phyloP scores from a whole-genome alignment of 345 rosid genomes.

The Lumnitzera littorea region DNA sequence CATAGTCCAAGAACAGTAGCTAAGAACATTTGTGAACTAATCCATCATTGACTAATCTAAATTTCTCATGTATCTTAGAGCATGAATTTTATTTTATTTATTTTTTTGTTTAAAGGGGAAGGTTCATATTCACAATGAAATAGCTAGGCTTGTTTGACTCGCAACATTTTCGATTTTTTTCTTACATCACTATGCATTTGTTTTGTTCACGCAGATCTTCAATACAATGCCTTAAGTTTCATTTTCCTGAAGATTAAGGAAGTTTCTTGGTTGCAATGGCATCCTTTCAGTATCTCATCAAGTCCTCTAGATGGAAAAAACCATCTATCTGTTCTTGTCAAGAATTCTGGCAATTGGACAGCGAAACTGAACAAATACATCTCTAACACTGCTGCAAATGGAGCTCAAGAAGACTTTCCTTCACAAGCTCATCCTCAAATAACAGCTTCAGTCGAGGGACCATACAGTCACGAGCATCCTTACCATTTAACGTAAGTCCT shows the following conservation, averaged over 20 bases:
- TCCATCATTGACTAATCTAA: too few relatives aligned
- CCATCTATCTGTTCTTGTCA: conserved; percentile 63
- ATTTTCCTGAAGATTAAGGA: conserved; percentile 77
- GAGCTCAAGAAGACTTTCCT: conserved; percentile 13
- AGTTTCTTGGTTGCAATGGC: conserved; percentile 95
- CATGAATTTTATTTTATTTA: too few relatives aligned
- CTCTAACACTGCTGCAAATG: conserved; percentile 24
- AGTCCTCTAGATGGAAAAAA: conserved; percentile 75
- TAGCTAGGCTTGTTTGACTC: too few relatives aligned
- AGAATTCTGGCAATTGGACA: conserved; percentile 82
- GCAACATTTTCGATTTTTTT: background rate
- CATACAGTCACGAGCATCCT: conserved; percentile 75
- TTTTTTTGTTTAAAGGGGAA: too few relatives aligned
- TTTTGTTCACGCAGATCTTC: conserved; percentile 31
- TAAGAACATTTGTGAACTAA: too few relatives aligned
- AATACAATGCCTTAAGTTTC: conserved; percentile 81
- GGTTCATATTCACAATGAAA: too few relatives aligned
- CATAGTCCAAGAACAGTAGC: too few relatives aligned
- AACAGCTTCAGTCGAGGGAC: conserved; percentile 85
- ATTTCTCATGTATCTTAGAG: too few relatives aligned
- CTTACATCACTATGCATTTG: background rate
- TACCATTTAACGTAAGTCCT: conserved; percentile 58
- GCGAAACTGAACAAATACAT: conserved; percentile 47
- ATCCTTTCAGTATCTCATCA: conserved; percentile 95
- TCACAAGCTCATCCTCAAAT: conserved; percentile 18